Evolutionary conservation across 208 protist genomes (phyloP).

Genomic region (Wallacemonas sp.): DNA sequence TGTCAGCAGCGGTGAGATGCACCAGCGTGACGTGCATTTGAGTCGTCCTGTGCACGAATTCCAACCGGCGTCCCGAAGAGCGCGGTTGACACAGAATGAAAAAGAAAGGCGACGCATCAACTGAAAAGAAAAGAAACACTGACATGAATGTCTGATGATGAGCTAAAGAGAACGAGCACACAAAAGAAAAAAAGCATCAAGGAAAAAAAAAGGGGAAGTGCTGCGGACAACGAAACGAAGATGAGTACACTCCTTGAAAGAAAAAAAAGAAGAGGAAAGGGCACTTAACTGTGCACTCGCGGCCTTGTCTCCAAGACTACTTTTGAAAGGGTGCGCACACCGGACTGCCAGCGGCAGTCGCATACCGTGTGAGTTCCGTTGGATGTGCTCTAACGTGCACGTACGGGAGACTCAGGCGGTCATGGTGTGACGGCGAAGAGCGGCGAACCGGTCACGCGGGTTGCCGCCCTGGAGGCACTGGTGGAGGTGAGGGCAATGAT

Average conservation of each 20-base stretch:
- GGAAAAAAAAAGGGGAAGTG: conserved; percentile 14
- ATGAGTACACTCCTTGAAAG: conserved; percentile 2
- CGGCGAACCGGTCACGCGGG: background rate
- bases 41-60: too few relatives aligned
- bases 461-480: background rate
- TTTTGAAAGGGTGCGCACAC: too few relatives aligned
- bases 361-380: too few relatives aligned
- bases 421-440: background rate
- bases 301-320: too few relatives aligned
- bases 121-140: conserved; percentile 18
- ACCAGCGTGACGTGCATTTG: too few relatives aligned
- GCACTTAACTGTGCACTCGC: too few relatives aligned
- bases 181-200: background rate
- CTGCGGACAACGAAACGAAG: background rate
- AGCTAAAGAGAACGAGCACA: background rate
- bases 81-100: too few relatives aligned
- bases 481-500: background rate
- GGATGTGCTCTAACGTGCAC: background rate
- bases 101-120: background rate
- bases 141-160: background rate
- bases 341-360: too few relatives aligned
- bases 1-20: background rate
- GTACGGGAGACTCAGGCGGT: background rate
- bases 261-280: conserved; percentile 1
- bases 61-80: too few relatives aligned